Evolutionary conservation across 176 grass and related monocot species (phyloP).

Genomic region (Guadua angustifolia): DNA sequence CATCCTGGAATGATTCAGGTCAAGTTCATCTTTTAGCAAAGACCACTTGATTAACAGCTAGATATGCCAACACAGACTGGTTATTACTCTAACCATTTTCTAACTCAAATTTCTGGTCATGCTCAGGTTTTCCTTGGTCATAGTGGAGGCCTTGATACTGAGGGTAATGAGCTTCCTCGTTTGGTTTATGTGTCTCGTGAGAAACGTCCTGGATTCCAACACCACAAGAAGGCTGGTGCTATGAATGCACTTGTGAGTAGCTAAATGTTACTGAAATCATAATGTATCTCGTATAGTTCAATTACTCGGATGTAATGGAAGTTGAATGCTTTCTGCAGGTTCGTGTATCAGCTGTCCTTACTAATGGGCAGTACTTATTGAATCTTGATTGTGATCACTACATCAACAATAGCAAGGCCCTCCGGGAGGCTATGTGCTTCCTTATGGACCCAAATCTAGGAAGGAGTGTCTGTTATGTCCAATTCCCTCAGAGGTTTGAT

Average conservation of each 20-base stretch:
- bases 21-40: constrained; percentile 18
- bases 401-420: constrained; percentile 96
- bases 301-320: constrained; percentile 40
- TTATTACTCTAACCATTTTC: constrained; percentile 9
- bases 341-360: constrained; percentile 97
- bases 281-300: constrained; percentile 34
- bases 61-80: constrained; percentile 14
- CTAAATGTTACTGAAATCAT: constrained; percentile 29
- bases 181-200: constrained; percentile 99
- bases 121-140: constrained; percentile 95
- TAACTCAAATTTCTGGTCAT: constrained; percentile 33
- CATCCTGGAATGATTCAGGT: constrained; percentile 99
- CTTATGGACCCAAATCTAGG: constrained; percentile 99
- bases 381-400: constrained; percentile 99
- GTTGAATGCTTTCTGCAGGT: constrained; percentile 58
- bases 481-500: constrained; percentile 96
- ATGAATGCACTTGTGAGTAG: constrained; percentile 98
- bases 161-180: constrained; percentile 91
- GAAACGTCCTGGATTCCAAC: constrained; percentile 95
- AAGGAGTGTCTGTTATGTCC: constrained; percentile 86
- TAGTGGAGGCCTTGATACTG: constrained; percentile 91
- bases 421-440: constrained; percentile 97
- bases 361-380: constrained; percentile 93
- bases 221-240: constrained; percentile 99
- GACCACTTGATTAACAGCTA: constrained; percentile 36